These are phyloP conservation scores for Carallia brachiata DNA, from an alignment of 345 rosid species.

Conservation along the genomic window DNA sequence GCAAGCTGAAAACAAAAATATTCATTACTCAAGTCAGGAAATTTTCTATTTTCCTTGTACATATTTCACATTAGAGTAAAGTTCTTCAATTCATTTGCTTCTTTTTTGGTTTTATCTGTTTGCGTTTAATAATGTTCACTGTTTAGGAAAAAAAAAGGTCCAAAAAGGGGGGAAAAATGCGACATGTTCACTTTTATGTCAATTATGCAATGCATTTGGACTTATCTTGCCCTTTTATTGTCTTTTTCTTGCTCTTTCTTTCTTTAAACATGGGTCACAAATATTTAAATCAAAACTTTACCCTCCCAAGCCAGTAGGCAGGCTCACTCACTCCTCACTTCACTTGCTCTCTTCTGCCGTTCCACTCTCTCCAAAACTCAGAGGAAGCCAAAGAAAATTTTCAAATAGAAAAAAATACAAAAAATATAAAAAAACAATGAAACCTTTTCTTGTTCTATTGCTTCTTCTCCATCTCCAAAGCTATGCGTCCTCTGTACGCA, in stretches of 20 bases:
- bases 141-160: slow-evolving; percentile 25
- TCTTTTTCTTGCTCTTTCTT: too few relatives aligned
- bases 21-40: too few relatives aligned
- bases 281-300: background rate
- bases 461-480: slow-evolving; percentile 48
- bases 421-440: slow-evolving; percentile 46
- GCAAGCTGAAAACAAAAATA: too few relatives aligned
- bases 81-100: background rate
- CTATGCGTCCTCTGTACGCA: slow-evolving; percentile 25
- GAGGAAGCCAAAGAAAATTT: slow-evolving; percentile 6
- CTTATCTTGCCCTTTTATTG: too few relatives aligned
- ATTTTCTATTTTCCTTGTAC: too few relatives aligned
- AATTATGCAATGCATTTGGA: slow-evolving; percentile 16
- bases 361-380: background rate
- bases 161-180: too few relatives aligned
- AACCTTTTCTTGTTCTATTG: slow-evolving; percentile 28
- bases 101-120: background rate
- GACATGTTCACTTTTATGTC: too few relatives aligned
- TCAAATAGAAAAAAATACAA: too few relatives aligned
- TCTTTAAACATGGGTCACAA: too few relatives aligned
- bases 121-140: background rate
- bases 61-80: background rate
- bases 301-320: background rate
- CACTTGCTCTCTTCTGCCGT: slow-evolving; percentile 3
- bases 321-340: too few relatives aligned